Base-by-base conservation (phyloP, 2,329 filamentous ascomycete species). In the Stenocarpella maydis region DNA sequence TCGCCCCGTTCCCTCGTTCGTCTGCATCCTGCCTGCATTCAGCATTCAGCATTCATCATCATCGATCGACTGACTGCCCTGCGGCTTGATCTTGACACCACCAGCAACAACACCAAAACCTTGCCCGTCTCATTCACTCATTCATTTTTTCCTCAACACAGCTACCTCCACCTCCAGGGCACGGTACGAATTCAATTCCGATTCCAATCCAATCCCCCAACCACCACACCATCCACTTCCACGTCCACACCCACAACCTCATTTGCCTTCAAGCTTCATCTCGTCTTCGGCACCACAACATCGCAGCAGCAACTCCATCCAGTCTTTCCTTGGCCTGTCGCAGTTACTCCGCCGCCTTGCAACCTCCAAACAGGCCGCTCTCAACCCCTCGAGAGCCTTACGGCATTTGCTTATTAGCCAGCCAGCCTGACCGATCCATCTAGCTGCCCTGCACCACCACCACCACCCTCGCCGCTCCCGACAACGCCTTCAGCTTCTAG, bases 271-370 rank as follows among this genome's bases (percentile, higher is more conserved):
- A 24, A n/a, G 24, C 14, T 24, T 61, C 55, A 61, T 61, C 39
- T 45, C 37, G n/a, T 45, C 39, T 43, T 45, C 55, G 55, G 55
- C 55, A 43, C 41, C 39, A 45, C 55, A 45, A 12, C 54, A 45
- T 4, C 55, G 31, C 39, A 19, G 19, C 54, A 58, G 21, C 43
- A 28, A 26, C 21, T 28, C 53, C 53, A 34, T 61, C 55, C 19
- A n/a, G n/a, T 45, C 15, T 26, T 39, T 39, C 39, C 55, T 61
- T 61, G 55, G 55, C 55, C 55, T 61, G 55, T 61, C 55, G 41
- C 39, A 61, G 34, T 61, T 61, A 61, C 55, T 61, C 55, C 55
- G 55, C 55, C 39, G 39, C 41, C 55, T n/a, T 41, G 55, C 39
- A 3, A 21, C 26, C 8, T 45, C 39, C 55, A 60, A 45, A 17